Evolutionary conservation across 164 flowering plant genomes (phyloP).

Genomic region (Macadamia integrifolia): DNA sequence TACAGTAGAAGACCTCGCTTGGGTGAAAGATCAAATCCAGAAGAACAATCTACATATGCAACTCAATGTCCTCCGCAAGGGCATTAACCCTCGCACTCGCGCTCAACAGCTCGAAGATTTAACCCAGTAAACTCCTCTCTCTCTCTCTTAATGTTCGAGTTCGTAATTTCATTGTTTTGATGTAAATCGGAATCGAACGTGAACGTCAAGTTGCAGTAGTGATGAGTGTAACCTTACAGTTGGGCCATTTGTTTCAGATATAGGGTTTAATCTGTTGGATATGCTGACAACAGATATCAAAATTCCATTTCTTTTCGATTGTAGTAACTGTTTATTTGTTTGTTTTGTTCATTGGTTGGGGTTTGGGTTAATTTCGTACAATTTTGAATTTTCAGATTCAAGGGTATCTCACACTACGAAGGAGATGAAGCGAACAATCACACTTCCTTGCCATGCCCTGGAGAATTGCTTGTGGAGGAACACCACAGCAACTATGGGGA

Average conservation of each 20-base stretch:
- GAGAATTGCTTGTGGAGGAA: conserved; percentile 66
- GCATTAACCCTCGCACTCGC: conserved; percentile 9
- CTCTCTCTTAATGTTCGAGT: not conserved
- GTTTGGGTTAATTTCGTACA: not conserved
- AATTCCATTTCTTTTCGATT: not conserved
- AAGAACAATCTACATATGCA: not conserved
- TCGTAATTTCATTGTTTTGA: not conserved
- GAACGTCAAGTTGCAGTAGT: not conserved
- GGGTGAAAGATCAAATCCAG: conserved; percentile 8
- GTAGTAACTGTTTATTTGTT: not conserved
- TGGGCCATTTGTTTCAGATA: not conserved
- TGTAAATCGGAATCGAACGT: not conserved
- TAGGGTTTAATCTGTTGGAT: not conserved
- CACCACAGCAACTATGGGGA: conserved; percentile 84
- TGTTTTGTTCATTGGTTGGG: not conserved
- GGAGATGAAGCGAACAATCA: conserved; percentile 48
- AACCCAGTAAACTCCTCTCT: not conserved
- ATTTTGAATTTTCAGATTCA: not conserved
- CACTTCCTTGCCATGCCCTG: conserved; percentile 63
- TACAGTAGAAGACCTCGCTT: not conserved
- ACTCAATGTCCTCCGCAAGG: conserved; percentile 4
- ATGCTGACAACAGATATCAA: not conserved
- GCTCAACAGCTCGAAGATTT: conserved; percentile 5
- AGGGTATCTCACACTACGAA: conserved; percentile 48
- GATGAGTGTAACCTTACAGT: not conserved